These are phyloP conservation scores for Boehmeria nivea DNA, from an alignment of 306 rosid genomes.

Conservation along the genomic window DNA sequence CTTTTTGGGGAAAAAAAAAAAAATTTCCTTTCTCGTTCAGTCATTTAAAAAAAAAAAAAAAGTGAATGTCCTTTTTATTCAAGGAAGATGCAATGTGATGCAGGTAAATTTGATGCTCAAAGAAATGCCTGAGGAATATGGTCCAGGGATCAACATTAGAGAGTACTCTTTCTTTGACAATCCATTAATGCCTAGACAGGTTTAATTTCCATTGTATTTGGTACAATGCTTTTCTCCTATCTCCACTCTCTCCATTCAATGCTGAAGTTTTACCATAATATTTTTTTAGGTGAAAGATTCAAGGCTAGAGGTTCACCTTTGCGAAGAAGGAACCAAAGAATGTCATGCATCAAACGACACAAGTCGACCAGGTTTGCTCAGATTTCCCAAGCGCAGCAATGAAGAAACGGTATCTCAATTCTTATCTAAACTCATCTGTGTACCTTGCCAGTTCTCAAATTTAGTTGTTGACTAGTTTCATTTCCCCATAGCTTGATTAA, in stretches of 20 bases:
- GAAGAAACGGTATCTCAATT: constrained; percentile 68
- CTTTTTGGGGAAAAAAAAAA: too few relatives aligned
- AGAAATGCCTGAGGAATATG: constrained; percentile 71
- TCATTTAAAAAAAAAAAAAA: too few relatives aligned
- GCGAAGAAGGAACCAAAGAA: constrained; percentile 55
- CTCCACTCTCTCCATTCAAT: constrained; percentile 8
- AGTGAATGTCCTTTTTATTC: not conserved
- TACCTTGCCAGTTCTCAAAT: not conserved
- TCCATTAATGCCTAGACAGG: constrained; percentile 72
- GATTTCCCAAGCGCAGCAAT: constrained; percentile 80
- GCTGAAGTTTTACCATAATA: constrained; percentile 12
- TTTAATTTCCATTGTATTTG: constrained; percentile 23
- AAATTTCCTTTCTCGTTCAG: too few relatives aligned
- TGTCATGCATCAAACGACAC: constrained; percentile 54
- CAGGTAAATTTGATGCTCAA: constrained; percentile 80
- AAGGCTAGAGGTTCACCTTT: constrained; percentile 83
- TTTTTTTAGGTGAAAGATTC: constrained; percentile 71
- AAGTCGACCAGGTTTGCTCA: constrained; percentile 45
- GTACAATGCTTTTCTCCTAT: not conserved
- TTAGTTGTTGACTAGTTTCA: constrained; percentile 7
- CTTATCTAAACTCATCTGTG: constrained; percentile 7
- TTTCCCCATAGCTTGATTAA: constrained; percentile 6
- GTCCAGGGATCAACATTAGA: constrained; percentile 65
- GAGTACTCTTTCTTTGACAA: constrained; percentile 89
- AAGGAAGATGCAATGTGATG: constrained; percentile 10